Evolutionary conservation across 129 eudicot genomes (phyloP).

Genomic region (Mikania micrantha): DNA sequence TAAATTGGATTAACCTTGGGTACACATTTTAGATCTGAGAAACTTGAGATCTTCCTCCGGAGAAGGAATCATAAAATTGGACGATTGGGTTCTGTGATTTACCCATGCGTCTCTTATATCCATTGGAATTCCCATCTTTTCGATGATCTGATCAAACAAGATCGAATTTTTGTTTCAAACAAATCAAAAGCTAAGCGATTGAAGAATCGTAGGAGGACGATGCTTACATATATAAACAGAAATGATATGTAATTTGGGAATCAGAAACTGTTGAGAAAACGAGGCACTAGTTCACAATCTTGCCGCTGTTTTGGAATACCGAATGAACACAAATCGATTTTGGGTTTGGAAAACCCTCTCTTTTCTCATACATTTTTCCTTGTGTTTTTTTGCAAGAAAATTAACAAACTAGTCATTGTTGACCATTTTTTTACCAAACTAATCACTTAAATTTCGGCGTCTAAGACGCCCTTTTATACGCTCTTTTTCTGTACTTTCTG

Average conservation of each 20-base stretch:
- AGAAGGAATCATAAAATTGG: conserved; percentile 39
- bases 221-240: background rate
- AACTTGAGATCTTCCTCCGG: conserved; percentile 60
- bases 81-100: conserved; percentile 18
- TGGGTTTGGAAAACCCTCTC: background rate
- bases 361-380: background rate
- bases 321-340: conserved; percentile 4
- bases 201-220: background rate
- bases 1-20: conserved; percentile 44
- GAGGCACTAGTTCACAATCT: too few relatives aligned
- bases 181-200: background rate
- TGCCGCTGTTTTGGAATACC: conserved; percentile 23
- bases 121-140: conserved; percentile 50
- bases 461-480: too few relatives aligned
- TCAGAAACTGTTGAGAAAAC: too few relatives aligned
- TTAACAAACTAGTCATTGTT: too few relatives aligned
- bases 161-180: background rate
- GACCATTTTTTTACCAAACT: too few relatives aligned
- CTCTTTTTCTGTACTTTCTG: too few relatives aligned
- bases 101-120: conserved; percentile 49
- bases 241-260: background rate
- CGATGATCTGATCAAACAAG: conserved; percentile 2
- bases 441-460: too few relatives aligned
- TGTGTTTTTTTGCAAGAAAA: too few relatives aligned
- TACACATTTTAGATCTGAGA: conserved; percentile 45